Base-by-base conservation (phyloP, 2,329 filamentous ascomycete genomes). In the Chrysoporthe cubensis region DNA sequence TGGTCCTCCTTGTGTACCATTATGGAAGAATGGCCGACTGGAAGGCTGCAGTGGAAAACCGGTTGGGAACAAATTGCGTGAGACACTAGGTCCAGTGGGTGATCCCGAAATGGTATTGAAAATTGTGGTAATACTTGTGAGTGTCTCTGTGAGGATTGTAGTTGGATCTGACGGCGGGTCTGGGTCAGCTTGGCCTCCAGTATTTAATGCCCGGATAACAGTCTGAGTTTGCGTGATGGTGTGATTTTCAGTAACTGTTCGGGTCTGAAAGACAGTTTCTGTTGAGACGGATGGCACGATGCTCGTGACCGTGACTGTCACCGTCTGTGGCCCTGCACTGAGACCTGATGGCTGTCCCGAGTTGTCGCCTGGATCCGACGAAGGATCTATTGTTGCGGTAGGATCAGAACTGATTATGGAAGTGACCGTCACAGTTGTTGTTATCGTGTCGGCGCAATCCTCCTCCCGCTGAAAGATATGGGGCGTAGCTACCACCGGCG, bases 401-500 rank as follows among this genome's bases (percentile, higher is more conserved):
- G 66, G 18, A 60, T 56, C 62, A 52, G 43, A 54, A 26, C 16
- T 34, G 4, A 37, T 16, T 43, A 50, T 43, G 16, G 56, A 44
- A 32, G 66, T 65, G 18, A 67, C 40, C 1, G 59, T 68, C 11
- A 68, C n/a, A 32, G 65, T 69, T 9, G 54, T 56, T 37, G 64
- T 62, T 18, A 50, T 32, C 7, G 54, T 65, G 16, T 57, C 32
- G 43, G 60, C 50, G 14, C 56, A 63, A 34, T 44, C 16, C 34
- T 50, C 54, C 40, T 63, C 65, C 40, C 62, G 52, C 44, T 18
- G 40, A n/a, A 62, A 58, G 8, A 58, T 56, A n/a, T 63, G 62
- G 52, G 68, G 68, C 21, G 62, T 42, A 13, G 65, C 65, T 59
- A 32, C 65, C 44, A 60, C 68, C 18, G 44, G 50, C 64, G 54